Conservation (phyloP, 257 asterid genomes). For the Craterostigma plantagineum region DNA sequence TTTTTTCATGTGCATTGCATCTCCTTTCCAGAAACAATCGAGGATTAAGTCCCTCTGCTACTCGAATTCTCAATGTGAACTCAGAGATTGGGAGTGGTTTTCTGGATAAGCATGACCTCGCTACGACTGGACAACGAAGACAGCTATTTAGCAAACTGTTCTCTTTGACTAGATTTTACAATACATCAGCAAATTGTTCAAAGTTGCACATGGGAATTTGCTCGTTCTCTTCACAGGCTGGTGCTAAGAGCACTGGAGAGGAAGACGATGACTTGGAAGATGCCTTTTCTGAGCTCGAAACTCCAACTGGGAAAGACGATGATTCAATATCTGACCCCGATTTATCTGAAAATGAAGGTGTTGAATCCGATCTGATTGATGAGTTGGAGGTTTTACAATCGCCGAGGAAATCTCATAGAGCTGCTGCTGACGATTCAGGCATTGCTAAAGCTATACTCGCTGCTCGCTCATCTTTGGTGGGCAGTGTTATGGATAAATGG, state of each 20-base stretch:
- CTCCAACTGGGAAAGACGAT: constrained; percentile 17
- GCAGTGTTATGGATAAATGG: constrained; percentile 42
- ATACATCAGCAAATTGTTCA: background rate
- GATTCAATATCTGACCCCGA: constrained; percentile 26
- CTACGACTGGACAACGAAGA: background rate
- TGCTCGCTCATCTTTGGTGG: constrained; percentile 18
- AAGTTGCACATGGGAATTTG: background rate
- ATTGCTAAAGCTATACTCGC: constrained; percentile 34
- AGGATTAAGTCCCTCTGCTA: background rate
- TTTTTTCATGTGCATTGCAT: no score
- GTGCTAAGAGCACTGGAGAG: constrained; percentile 30
- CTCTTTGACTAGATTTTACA: background rate
- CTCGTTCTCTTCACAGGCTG: constrained; percentile 1
- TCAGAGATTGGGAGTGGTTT: background rate
- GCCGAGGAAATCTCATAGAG: constrained; percentile 10
- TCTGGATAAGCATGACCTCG: background rate
- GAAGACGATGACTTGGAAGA: constrained; percentile 19
- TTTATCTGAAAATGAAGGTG: constrained; percentile 26
- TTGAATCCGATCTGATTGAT: no score
- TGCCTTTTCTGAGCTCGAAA: constrained; percentile 25
- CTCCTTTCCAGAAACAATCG: background rate
- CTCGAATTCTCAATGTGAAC: constrained; percentile 1
- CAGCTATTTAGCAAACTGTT: background rate
- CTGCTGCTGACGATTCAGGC: no score
- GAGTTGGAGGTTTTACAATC: constrained; percentile 22